A percentile compares a stretch with the other conserved stretches of the same genome.
Evolutionary conservation across 2,329 filamentous ascomycete species (phyloP).

Genomic region (Colletotrichum shisoi): DNA sequence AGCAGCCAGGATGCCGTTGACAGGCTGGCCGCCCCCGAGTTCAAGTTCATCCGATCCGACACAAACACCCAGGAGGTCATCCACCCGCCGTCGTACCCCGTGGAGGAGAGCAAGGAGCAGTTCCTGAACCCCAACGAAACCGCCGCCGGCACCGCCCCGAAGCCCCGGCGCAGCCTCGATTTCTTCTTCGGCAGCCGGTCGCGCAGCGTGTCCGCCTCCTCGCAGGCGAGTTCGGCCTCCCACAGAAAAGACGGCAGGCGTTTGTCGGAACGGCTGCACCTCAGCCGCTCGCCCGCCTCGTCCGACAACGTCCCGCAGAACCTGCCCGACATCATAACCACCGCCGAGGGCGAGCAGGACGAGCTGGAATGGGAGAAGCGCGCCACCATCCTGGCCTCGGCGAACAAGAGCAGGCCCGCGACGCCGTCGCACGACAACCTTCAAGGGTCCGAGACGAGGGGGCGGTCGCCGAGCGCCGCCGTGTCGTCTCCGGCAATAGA

Average conservation of each 20-base stretch:
- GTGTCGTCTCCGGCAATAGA: conserved; percentile 64
- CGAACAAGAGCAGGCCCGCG: conserved; percentile 60
- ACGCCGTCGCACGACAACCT: conserved; percentile 46
- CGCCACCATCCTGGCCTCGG: conserved; percentile 83
- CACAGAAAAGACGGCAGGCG: conserved; percentile 51
- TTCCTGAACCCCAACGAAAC: conserved; percentile 41
- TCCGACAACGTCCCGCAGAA: conserved; percentile 80
- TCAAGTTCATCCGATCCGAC: conserved; percentile 86
- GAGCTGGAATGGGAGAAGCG: conserved; percentile 91
- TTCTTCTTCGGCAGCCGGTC: conserved; percentile 57
- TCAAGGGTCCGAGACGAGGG: conserved; percentile 30
- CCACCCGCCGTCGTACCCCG: conserved; percentile 64
- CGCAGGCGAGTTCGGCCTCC: conserved; percentile 50
- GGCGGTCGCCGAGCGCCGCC: conserved; percentile 38
- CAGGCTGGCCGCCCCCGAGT: conserved; percentile 62
- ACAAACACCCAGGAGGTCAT: conserved; percentile 82
- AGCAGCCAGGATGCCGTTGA: conserved; percentile 49
- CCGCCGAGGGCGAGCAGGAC: conserved; percentile 55
- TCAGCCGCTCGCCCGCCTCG: conserved; percentile 65
- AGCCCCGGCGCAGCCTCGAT: conserved; percentile 55
- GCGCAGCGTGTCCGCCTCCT: conserved; percentile 59
- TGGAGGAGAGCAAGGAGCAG: conserved; percentile 41
- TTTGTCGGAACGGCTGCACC: conserved; percentile 75
- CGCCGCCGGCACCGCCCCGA: conserved; percentile 47
- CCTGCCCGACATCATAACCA: conserved; percentile 74